A percentile compares a stretch with the other conserved stretches of the same genome.
Conservation (phyloP, 2,329 filamentous ascomycete species). For the Talaromyces marneffei region DNA sequence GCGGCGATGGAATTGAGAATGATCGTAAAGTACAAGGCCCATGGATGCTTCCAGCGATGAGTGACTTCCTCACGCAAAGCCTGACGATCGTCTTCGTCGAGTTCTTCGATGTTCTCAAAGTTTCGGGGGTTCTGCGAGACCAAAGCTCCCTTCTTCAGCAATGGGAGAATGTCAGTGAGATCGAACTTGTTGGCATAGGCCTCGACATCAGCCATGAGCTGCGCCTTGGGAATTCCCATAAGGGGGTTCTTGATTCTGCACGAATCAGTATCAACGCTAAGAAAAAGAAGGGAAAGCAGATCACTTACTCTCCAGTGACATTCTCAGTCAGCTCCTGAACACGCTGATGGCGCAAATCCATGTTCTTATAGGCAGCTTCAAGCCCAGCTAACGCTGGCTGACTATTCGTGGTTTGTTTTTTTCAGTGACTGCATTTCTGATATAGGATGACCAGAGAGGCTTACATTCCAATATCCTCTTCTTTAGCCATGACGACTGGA, state of each 20-base stretch:
- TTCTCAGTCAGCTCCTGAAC: conserved; percentile 27
- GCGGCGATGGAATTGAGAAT: conserved; percentile 49
- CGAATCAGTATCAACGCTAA: background rate
- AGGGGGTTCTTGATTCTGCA: conserved; percentile 25
- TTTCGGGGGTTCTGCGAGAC: conserved; percentile 45
- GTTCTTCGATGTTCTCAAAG: conserved; percentile 40
- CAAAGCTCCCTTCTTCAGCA: conserved; percentile 39
- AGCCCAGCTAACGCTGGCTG: background rate
- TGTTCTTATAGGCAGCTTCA: conserved; percentile 15
- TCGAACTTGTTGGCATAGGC: conserved; percentile 51
- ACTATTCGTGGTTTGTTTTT: background rate
- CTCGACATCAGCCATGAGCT: conserved; percentile 28
- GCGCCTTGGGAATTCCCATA: conserved; percentile 25
- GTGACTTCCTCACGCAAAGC: conserved; percentile 41
- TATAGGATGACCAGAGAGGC: background rate
- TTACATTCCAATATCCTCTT: background rate
- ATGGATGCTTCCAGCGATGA: conserved; percentile 49
- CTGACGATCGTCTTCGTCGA: conserved; percentile 40
- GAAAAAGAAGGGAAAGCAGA: background rate
- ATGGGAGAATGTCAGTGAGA: conserved; percentile 51
- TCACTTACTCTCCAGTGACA: conserved; percentile 29
- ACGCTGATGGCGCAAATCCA: conserved; percentile 18
- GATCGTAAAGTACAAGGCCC: conserved; percentile 46
- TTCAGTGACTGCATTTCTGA: background rate
- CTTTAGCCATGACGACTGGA: conserved; percentile 1